Conservation (phyloP, 1,284 basidiomycete genomes). For the Apiotrichum porosum region DNA sequence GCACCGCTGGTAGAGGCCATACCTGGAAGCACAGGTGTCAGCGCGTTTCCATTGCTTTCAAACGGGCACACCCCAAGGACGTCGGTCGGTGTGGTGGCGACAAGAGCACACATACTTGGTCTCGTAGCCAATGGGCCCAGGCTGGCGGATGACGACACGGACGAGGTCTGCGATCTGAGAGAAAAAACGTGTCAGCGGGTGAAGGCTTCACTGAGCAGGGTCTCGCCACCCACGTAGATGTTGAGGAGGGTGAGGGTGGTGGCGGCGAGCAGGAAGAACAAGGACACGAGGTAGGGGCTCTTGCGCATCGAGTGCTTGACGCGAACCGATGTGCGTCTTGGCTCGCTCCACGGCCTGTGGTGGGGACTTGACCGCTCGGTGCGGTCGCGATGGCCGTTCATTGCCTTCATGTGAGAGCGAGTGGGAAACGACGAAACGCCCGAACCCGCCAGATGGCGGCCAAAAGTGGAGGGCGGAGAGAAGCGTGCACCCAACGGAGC, state of each 20-base stretch:
- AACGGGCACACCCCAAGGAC: not conserved
- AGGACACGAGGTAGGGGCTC: slow-evolving; percentile 43
- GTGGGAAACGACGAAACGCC: too few relatives aligned
- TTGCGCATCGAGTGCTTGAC: slow-evolving; percentile 41
- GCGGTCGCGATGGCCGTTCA: not conserved
- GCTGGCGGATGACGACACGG: slow-evolving; percentile 30
- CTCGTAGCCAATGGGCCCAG: slow-evolving; percentile 43
- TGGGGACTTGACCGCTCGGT: not conserved
- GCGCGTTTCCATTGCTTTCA: not conserved
- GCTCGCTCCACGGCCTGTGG: too few relatives aligned
- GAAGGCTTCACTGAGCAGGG: too few relatives aligned
- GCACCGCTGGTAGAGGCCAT: slow-evolving; percentile 47
- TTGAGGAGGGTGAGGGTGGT: slow-evolving; percentile 42
- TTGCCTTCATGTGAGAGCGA: slow-evolving; percentile 4
- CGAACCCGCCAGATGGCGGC: too few relatives aligned
- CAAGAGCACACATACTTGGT: slow-evolving; percentile 32
- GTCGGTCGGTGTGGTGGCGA: too few relatives aligned
- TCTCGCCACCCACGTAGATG: slow-evolving; percentile 33
- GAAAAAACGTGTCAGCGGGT: not conserved
- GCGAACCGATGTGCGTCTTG: not conserved
- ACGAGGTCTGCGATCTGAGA: slow-evolving; percentile 39
- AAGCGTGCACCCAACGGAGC: too few relatives aligned
- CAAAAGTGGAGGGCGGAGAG: too few relatives aligned
- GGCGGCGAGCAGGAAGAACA: slow-evolving; percentile 40
- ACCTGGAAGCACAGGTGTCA: slow-evolving; percentile 23